Conservation (phyloP, 2,329 filamentous ascomycete species). For the Botrytis elliptica region DNA sequence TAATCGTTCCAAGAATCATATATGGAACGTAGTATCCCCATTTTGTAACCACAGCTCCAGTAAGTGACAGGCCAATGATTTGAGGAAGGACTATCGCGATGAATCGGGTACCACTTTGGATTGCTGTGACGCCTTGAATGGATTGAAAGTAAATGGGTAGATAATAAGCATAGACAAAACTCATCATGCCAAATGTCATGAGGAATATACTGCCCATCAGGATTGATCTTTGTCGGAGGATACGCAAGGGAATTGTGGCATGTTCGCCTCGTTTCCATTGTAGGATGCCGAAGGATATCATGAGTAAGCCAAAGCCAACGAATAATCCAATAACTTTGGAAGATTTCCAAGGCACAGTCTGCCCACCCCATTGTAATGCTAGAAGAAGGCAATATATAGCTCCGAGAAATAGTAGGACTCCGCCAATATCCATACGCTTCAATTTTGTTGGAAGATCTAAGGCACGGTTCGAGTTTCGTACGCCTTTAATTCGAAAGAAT, state of each 20-base stretch:
- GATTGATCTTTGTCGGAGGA: conserved; percentile 40
- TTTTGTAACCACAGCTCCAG: conserved; percentile 9
- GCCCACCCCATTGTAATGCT: conserved; percentile 44
- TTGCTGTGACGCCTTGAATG: conserved; percentile 31
- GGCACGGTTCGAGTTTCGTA: conserved; percentile 34
- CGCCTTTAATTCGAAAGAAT: conserved; percentile 45
- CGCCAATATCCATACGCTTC: conserved; percentile 40
- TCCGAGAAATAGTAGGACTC: conserved; percentile 40
- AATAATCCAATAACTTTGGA: conserved; percentile 41
- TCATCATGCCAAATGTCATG: conserved; percentile 33
- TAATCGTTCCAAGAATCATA: conserved; percentile 36
- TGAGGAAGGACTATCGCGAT: conserved; percentile 12
- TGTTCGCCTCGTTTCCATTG: conserved; percentile 27
- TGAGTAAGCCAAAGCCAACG: conserved; percentile 36
- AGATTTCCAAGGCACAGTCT: conserved; percentile 41
- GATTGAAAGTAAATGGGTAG: conserved; percentile 40
- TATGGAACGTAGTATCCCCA: conserved; percentile 20
- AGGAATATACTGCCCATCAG: conserved; percentile 34
- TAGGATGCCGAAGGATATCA: conserved; percentile 35
- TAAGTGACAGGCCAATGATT: not conserved
- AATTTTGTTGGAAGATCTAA: conserved; percentile 28
- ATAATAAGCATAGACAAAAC: conserved; percentile 37
- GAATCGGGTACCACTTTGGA: not conserved
- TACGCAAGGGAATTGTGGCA: conserved; percentile 40
- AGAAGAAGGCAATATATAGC: conserved; percentile 42